Evolutionary conservation across 768 basidiomycete genomes (phyloP), one percentile per base, ranked within the genome.

Genomic region (Cytidiella melzeri): DNA sequence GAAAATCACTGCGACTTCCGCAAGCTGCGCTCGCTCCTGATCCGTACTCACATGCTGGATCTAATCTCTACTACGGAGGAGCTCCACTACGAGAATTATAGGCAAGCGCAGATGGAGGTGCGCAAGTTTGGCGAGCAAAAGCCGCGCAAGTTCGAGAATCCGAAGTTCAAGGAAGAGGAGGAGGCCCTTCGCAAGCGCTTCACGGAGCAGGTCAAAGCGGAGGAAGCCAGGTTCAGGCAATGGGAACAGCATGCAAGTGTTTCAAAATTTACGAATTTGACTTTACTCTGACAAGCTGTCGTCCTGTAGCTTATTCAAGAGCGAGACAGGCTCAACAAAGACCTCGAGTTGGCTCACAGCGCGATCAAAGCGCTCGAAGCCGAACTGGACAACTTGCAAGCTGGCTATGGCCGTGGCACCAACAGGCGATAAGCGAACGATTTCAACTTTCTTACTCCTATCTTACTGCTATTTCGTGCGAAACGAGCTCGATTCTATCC

Each of bases 81-180:
- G 57, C 72, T 76, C 20, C 95, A 98, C 69, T 99, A 98, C 67
- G 96, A 99, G 75, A 88, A 90, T 67, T 99, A 99, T 77, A 80
- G 96, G 53, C 91, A 95, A 61, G 81, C 91, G 57, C 96, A 98
- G 73, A 98, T 99, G 96, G 96, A 99, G 77, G 97, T 96, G 6
- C 87, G 96, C 70, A 98, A 98, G 71, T 95, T 93, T 57, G 96
- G 94, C 57, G 96, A 98, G 68, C 84, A 93, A 58, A 97, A 97
- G 73, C 91, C 94, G 61, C 94, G 92, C 81, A 97, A 97, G 74
- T 77, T 91, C 57, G 94, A 99, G 72, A 99, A 98, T 69, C 95
- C 96, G 60, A 98, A 98, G 71, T 99, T 95, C 84, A 94, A 94
- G 75, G 96, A 98, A 68, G 96, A 99, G 72, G 95, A 99, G 68